A percentile compares a stretch with the other conserved stretches of the same genome.
Evolutionary conservation across 768 basidiomycete species (phyloP).

Genomic region (Gloeophyllum trabeum): DNA sequence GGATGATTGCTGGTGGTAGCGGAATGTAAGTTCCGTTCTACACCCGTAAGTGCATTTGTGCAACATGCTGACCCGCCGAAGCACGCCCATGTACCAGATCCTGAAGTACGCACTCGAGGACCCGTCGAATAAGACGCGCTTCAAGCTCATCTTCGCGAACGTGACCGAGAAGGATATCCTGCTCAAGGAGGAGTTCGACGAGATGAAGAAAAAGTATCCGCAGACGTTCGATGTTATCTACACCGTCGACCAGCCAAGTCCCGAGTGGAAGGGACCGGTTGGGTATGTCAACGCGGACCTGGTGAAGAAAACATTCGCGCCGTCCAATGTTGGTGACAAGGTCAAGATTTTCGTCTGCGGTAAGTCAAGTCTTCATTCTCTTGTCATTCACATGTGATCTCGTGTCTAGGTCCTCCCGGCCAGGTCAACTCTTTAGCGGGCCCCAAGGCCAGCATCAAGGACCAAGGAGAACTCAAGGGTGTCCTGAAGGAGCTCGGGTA

Average conservation of each 20-base stretch:
- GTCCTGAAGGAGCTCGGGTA: constrained; percentile 85
- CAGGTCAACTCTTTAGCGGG: constrained; percentile 88
- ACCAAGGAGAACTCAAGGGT: constrained; percentile 78
- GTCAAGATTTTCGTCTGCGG: constrained; percentile 88
- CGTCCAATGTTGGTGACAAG: constrained; percentile 57
- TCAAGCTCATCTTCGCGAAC: constrained; percentile 88
- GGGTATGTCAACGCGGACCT: constrained; percentile 72
- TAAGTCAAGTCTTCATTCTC: constrained; percentile 19
- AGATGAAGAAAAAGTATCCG: constrained; percentile 55
- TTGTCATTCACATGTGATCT: not conserved
- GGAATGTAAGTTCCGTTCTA: constrained; percentile 55
- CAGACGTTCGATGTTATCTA: constrained; percentile 75
- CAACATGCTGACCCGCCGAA: constrained; percentile 16
- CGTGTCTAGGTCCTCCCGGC: constrained; percentile 57
- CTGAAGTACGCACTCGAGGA: constrained; percentile 64
- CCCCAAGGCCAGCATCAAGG: constrained; percentile 76
- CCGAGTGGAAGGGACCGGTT: constrained; percentile 45
- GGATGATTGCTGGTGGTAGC: constrained; percentile 86
- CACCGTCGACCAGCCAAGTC: constrained; percentile 66
- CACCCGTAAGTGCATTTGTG: not conserved
- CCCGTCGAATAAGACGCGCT: constrained; percentile 82
- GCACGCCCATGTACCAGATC: constrained; percentile 80
- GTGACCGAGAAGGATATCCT: constrained; percentile 86
- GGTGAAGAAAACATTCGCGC: constrained; percentile 62
- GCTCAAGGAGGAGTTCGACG: constrained; percentile 67